A percentile compares a stretch with the other conserved stretches of the same genome.
phyloP scores from a whole-genome alignment of 345 rosid genomes.

The Populus euphratica region DNA sequence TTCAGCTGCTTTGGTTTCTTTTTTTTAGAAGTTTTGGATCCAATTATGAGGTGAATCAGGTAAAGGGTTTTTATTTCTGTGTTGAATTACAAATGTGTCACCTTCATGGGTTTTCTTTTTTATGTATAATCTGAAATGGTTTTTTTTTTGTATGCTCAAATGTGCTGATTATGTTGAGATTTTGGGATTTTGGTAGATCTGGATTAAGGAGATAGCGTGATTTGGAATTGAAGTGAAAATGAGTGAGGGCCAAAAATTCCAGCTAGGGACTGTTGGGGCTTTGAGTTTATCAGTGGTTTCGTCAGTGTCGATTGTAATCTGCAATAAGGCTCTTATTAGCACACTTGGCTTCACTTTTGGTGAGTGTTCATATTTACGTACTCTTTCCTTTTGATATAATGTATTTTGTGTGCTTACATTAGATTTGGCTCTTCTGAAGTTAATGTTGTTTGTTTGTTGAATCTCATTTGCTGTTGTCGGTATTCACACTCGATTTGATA shows the following conservation, averaged over 20 bases:
- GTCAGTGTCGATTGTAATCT: constrained; percentile 97
- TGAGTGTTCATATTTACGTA: constrained; percentile 13
- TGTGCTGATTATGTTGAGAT: constrained; percentile 3
- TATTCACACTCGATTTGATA: too few relatives aligned
- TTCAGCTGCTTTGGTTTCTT: not conserved
- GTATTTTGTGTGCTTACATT: constrained; percentile 2
- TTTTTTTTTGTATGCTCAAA: constrained; percentile 5
- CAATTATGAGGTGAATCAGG: not conserved
- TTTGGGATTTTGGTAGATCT: constrained; percentile 40
- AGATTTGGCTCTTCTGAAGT: not conserved
- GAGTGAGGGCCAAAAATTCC: constrained; percentile 88
- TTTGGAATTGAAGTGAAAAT: constrained; percentile 35
- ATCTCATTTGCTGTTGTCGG: not conserved
- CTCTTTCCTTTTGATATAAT: not conserved
- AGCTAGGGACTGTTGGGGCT: constrained; percentile 92
- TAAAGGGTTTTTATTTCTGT: not conserved
- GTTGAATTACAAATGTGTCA: not conserved
- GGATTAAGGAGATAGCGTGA: constrained; percentile 31
- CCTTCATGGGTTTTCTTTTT: not conserved
- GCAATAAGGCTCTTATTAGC: constrained; percentile 99
- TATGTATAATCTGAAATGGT: too few relatives aligned
- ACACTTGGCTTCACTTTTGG: constrained; percentile 97
- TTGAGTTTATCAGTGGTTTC: constrained; percentile 93
- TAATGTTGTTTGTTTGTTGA: not conserved
- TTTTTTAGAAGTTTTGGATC: not conserved